Evolutionary conservation across 192 early-diverging fungal genomes (phyloP).

Genomic region (Paraglomus brasilianum): DNA sequence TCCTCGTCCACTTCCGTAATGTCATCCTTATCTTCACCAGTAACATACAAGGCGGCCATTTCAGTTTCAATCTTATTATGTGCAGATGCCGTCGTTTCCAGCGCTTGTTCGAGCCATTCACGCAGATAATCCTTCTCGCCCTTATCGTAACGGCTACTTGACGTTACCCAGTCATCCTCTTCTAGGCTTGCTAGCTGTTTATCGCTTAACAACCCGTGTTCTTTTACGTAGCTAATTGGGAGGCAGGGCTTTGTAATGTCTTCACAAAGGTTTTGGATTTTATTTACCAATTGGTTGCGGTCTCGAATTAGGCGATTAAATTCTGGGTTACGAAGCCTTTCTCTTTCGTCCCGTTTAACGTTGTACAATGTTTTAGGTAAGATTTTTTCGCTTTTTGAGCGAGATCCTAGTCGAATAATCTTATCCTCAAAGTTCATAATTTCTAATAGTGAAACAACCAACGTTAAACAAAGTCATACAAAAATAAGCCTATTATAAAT

Average conservation of each 20-base stretch:
- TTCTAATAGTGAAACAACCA: slow-evolving; percentile 23
- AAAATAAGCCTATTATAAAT: background rate
- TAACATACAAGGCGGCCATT: slow-evolving; percentile 28
- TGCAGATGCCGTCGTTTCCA: background rate
- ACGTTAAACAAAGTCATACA: background rate
- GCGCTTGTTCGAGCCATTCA: slow-evolving; percentile 9
- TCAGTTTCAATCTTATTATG: slow-evolving; percentile 33
- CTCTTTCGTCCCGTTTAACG: slow-evolving; percentile 33
- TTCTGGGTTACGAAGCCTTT: background rate
- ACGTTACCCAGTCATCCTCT: slow-evolving; percentile 40
- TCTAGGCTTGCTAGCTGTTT: slow-evolving; percentile 42
- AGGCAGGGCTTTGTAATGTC: slow-evolving; percentile 50
- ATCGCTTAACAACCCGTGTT: slow-evolving; percentile 32
- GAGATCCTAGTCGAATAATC: slow-evolving; percentile 51
- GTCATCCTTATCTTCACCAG: slow-evolving; percentile 35
- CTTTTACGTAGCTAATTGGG: slow-evolving; percentile 36
- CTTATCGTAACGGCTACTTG: background rate
- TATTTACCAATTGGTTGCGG: slow-evolving; percentile 34
- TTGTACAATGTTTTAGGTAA: slow-evolving; percentile 40
- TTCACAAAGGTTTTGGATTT: slow-evolving; percentile 36
- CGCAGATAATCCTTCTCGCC: background rate
- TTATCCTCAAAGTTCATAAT: slow-evolving; percentile 44
- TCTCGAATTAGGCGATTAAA: slow-evolving; percentile 29
- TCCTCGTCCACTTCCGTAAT: slow-evolving; percentile 53
- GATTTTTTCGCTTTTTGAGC: slow-evolving; percentile 46